Evolutionary conservation across 495 filamentous ascomycete species (phyloP).

Genomic region (Neurospora sp.): DNA sequence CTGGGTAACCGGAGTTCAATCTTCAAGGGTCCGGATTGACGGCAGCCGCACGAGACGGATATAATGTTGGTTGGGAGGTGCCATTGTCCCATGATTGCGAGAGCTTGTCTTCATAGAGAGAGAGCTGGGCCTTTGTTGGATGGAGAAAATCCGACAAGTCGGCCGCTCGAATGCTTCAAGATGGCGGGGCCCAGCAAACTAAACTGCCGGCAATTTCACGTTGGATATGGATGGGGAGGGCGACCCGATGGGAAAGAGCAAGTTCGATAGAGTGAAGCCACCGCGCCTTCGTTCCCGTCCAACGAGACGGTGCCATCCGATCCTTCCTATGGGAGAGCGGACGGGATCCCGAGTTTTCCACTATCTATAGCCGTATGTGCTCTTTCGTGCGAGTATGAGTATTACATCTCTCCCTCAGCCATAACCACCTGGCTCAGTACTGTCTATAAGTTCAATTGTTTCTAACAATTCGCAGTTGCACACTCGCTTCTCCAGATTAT

Average conservation of each 20-base stretch:
- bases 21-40: background rate
- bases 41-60: background rate
- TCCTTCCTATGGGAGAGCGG: background rate
- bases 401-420: no score
- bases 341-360: no score
- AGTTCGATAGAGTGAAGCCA: background rate
- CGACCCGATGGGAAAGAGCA: background rate
- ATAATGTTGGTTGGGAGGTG: background rate
- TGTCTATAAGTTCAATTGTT: no score
- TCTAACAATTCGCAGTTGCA: no score
- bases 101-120: background rate
- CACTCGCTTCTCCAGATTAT: no score
- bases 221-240: background rate
- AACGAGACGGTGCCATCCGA: background rate
- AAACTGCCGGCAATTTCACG: background rate
- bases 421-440: no score
- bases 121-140: background rate
- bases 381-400: no score
- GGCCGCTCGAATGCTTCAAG: background rate
- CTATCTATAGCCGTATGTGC: no score
- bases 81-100: background rate
- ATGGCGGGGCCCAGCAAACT: background rate
- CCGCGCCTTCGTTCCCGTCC: background rate
- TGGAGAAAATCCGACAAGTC: background rate
- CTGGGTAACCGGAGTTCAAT: no score